Evolutionary conservation across 1,139 yeast species (phyloP), one percentile per base, ranked within the genome.

Genomic region (Candida anutae): DNA sequence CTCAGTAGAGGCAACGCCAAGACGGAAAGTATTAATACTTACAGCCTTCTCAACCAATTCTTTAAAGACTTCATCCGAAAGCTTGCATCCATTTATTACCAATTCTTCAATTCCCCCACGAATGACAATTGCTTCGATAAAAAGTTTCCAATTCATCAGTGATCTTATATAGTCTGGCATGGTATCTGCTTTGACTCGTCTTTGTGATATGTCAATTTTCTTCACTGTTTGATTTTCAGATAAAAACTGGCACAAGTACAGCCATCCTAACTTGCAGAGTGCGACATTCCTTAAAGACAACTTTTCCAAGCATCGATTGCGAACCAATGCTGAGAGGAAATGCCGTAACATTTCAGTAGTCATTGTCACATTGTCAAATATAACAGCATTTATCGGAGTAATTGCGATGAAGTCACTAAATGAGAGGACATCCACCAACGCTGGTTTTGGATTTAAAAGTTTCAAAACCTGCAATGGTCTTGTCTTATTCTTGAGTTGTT

Each of bases 361-460:
- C 59, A 88, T 63, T 4, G 79, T 62, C 18, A 84, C 94, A 45
- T 85, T 83, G 53, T 88, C 96, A 45, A 88, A 80, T 6, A 81
- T 74, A 4, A 88, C 67, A 2, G 82, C 77, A 33, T 76, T 74
- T 21, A 88, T 77, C 1, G 95, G 94, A 0, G 84, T 82, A 24
- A 85, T 79, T 1, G 94, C 73, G 30, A 88, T 62, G 46, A 88
- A 88, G 51, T 88, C 97, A 36, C 88, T 71, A 49, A 88, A 85
- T 3, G 96, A 83, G 32, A 85, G 66, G 6, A 87, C 74, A 55
- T 88, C 97, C 42, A 88, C 84, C 39, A 87, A 57, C 0, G 97
- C 87, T 2, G 97, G 97, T 38, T 78, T 76, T 6, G 96, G 95
- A 50, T 88, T 88, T 44, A 87, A 64, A 54, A 88, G 67, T 45